These are phyloP conservation scores for Alisma plantagoaquatica DNA, from an alignment of 106 monocot species.

Conservation along the genomic window DNA sequence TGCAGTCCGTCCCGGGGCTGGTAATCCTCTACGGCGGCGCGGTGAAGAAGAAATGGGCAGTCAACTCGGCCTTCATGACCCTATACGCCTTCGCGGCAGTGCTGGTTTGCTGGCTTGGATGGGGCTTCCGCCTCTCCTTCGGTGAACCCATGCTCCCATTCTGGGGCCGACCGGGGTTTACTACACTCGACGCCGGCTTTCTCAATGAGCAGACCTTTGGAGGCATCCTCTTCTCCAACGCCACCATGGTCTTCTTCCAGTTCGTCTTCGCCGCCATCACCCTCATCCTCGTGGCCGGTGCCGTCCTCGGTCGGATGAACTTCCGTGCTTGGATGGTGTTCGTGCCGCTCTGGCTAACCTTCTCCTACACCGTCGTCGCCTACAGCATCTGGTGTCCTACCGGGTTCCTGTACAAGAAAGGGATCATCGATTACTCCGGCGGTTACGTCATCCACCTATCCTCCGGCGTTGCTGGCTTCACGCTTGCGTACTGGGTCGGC, in stretches of 20 bases:
- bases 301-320: slow-evolving; percentile 1
- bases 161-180: background rate
- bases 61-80: slow-evolving; percentile 26
- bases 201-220: background rate
- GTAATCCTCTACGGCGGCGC: no score
- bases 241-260: slow-evolving; percentile 6
- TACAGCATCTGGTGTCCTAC: slow-evolving; percentile 2
- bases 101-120: slow-evolving; percentile 4
- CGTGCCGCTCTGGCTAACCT: background rate
- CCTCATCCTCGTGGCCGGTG: slow-evolving; percentile 1
- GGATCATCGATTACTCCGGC: no score
- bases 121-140: slow-evolving; percentile 1
- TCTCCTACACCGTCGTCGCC: slow-evolving; percentile 4
- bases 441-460: no score
- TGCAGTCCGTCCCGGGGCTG: no score
- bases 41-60: no score
- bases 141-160: background rate
- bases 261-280: slow-evolving; percentile 2
- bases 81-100: slow-evolving; percentile 23
- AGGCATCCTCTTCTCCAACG: background rate
- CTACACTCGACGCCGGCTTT: background rate
- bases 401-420: no score
- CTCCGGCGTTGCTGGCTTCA: no score
- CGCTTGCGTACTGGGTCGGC: no score
- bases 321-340: background rate